Percentiles rank a stretch among this genome's conserved stretches.
These are phyloP conservation scores for Gilbertella persicaria DNA, from an alignment of 371 early-diverging fungal species.

Conservation along the genomic window DNA sequence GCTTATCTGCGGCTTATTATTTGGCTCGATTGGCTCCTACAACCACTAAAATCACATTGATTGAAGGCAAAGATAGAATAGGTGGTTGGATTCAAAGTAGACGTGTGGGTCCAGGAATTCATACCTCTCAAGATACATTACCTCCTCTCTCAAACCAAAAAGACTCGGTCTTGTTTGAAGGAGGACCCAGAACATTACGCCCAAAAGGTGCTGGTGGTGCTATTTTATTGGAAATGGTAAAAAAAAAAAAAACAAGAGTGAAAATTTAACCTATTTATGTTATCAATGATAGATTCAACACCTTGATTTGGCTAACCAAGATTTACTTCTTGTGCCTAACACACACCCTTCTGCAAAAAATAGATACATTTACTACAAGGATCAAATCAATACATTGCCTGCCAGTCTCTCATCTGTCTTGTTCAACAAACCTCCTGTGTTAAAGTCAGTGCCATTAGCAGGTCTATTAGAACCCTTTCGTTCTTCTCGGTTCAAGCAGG, in stretches of 20 bases:
- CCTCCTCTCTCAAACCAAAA: conserved; percentile 9
- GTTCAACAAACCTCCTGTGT: conserved; percentile 52
- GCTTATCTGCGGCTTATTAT: conserved; percentile 86
- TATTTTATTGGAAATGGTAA: conserved; percentile 80
- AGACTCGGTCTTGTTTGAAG: conserved; percentile 68
- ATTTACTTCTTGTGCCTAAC: conserved; percentile 62
- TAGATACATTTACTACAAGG: conserved; percentile 78
- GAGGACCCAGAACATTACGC: conserved; percentile 88
- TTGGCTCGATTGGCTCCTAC: conserved; percentile 61
- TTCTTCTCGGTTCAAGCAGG: conserved; percentile 70
- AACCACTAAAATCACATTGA: conserved; percentile 59
- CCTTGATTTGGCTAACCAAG: conserved; percentile 15
- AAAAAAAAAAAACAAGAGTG: neutral
- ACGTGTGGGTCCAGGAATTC: conserved; percentile 35
- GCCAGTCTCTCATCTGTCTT: conserved; percentile 47
- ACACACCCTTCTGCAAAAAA: conserved; percentile 76
- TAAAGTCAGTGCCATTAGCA: conserved; percentile 47
- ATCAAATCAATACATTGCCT: conserved; percentile 68
- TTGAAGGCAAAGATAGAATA: conserved; percentile 73
- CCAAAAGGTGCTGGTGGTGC: conserved; percentile 74
- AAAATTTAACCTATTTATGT: neutral
- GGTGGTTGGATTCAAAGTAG: conserved; percentile 90
- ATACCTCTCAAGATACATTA: neutral
- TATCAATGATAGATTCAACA: conserved; percentile 21
- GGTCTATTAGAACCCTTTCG: conserved; percentile 67